Conservation (phyloP, 2,329 filamentous ascomycete species). For the Penicillium carneum region DNA sequence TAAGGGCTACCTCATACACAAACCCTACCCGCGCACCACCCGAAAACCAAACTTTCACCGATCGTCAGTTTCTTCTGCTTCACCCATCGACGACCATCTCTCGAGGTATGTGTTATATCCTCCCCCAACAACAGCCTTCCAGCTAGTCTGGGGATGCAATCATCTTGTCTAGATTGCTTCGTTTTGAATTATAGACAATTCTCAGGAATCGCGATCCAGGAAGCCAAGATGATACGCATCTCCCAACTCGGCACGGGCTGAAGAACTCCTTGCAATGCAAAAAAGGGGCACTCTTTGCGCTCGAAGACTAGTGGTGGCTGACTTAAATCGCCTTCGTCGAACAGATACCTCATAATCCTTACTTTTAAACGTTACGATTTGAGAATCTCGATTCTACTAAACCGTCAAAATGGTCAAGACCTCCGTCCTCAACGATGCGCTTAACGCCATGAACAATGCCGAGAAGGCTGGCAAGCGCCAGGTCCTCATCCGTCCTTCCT, state of each 20-base stretch:
- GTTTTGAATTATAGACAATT: slow-evolving; percentile 22
- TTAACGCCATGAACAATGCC: slow-evolving; percentile 99
- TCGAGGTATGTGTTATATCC: slow-evolving; percentile 53
- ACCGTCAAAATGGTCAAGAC: slow-evolving; percentile 97
- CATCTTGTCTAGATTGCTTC: slow-evolving; percentile 39
- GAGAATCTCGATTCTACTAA: slow-evolving; percentile 58
- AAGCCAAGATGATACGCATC: slow-evolving; percentile 53
- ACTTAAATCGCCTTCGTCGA: slow-evolving; percentile 47
- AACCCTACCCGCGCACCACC: slow-evolving; percentile 47
- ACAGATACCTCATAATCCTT: slow-evolving; percentile 50
- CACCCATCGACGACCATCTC: slow-evolving; percentile 41
- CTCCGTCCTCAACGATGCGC: slow-evolving; percentile 98
- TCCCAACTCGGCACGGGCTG: slow-evolving; percentile 64
- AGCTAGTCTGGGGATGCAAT: slow-evolving; percentile 57
- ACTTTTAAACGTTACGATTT: slow-evolving; percentile 51
- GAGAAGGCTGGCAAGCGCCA: slow-evolving; percentile 99
- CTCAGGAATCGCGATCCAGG: slow-evolving; percentile 20
- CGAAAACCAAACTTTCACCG: slow-evolving; percentile 37
- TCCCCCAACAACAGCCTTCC: slow-evolving; percentile 44
- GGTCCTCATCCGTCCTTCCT: slow-evolving; percentile 95
- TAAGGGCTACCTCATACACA: neutral
- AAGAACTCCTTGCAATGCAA: slow-evolving; percentile 67
- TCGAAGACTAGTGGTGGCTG: slow-evolving; percentile 71
- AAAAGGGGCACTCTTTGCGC: slow-evolving; percentile 71
- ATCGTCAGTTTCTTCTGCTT: slow-evolving; percentile 35